phyloP scores from a whole-genome alignment of 1,284 basidiomycete species.

The Boletus sp. region DNA sequence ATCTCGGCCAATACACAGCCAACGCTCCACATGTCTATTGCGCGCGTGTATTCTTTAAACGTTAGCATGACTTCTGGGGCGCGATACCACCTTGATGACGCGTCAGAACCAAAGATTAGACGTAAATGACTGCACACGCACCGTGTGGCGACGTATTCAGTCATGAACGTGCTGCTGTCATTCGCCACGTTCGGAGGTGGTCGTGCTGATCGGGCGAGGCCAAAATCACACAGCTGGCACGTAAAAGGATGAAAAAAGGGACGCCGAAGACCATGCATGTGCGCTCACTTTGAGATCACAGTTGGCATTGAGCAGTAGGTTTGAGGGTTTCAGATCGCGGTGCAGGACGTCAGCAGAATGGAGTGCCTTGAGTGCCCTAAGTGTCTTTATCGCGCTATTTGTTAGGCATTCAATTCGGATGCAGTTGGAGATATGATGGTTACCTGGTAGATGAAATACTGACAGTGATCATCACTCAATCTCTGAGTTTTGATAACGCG shows the following conservation, averaged over 20 bases:
- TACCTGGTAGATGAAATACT: conserved; percentile 96
- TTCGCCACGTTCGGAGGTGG: conserved; percentile 81
- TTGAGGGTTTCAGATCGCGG: conserved; percentile 91
- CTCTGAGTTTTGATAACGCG: conserved; percentile 87
- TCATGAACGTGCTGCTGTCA: conserved; percentile 90
- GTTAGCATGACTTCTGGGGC: conserved; percentile 96
- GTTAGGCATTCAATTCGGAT: conserved; percentile 17
- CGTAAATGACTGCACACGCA: conserved; percentile 33
- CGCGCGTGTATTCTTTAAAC: conserved; percentile 92
- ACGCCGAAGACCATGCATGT: conserved; percentile 8
- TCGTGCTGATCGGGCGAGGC: conserved; percentile 82
- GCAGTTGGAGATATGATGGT: conserved; percentile 17
- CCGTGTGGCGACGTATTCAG: conserved; percentile 91
- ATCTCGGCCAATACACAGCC: conserved; percentile 95
- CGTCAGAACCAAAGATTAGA: conserved; percentile 4
- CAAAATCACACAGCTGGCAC: conserved; percentile 86
- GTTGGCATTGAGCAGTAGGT: conserved; percentile 90
- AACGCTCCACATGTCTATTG: conserved; percentile 94
- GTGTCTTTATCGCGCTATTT: conserved; percentile 53
- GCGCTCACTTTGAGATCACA: conserved; percentile 85
- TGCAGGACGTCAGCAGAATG: conserved; percentile 91
- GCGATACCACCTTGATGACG: conserved; percentile 78
- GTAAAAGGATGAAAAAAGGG: conserved; percentile 14
- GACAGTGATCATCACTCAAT: conserved; percentile 88
- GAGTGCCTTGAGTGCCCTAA: conserved; percentile 89